phyloP scores from a whole-genome alignment of 179 eudicot genomes.

The Spergularia azorica region DNA sequence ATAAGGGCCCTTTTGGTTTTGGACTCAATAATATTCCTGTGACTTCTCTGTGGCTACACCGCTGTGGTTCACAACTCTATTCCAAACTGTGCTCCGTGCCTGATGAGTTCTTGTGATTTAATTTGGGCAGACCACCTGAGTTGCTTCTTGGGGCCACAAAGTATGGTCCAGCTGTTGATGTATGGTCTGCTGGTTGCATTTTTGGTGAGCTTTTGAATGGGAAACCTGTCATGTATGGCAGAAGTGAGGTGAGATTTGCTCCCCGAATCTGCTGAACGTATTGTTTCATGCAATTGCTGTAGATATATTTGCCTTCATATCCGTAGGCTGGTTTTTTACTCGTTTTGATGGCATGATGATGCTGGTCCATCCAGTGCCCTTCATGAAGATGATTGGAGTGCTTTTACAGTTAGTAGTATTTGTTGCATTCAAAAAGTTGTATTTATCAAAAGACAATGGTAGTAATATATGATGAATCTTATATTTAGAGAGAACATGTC shows the following conservation, averaged over 20 bases:
- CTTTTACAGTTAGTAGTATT: background rate
- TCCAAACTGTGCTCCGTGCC: slow-evolving; percentile 17
- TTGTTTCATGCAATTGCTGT: background rate
- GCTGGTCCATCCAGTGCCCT: background rate
- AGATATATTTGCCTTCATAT: background rate
- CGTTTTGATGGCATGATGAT: background rate
- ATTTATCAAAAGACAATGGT: too few species aligned
- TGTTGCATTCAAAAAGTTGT: too few species aligned
- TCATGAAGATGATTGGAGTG: background rate
- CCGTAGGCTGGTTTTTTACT: background rate
- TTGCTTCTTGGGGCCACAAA: slow-evolving; percentile 88
- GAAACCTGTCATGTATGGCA: slow-evolving; percentile 77
- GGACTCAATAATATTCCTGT: background rate
- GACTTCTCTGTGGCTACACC: background rate
- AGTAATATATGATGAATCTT: too few species aligned
- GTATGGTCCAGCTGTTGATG: slow-evolving; percentile 88
- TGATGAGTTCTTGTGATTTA: slow-evolving; percentile 30
- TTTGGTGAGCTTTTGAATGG: slow-evolving; percentile 87
- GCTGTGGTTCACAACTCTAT: slow-evolving; percentile 4
- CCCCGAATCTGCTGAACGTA: background rate
- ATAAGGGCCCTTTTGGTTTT: background rate
- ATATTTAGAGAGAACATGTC: background rate
- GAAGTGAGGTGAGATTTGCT: slow-evolving; percentile 65
- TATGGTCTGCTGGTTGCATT: slow-evolving; percentile 95
- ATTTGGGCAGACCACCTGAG: slow-evolving; percentile 69